Evolutionary conservation across 176 grass and related monocot genomes (phyloP), one percentile per base, ranked within the genome.

Genomic region (Phyllostachys edulis): DNA sequence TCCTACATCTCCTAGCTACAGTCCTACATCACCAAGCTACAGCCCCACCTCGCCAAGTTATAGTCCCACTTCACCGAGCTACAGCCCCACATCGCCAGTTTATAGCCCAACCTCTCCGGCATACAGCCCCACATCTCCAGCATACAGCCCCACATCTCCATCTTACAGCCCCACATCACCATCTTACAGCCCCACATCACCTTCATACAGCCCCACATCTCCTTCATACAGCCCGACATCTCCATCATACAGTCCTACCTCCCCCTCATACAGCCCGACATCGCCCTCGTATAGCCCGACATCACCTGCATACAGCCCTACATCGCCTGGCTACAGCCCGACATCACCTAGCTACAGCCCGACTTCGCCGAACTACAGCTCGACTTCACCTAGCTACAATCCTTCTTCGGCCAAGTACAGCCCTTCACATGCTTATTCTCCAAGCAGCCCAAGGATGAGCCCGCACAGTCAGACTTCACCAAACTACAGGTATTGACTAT

Each of bases 341-440:
- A 94, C 94, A 0, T 94, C 92, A 1, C 95, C 90, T 0, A 84
- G 88, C 69, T 97, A 94, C 63, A 94, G 81, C 56, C 90, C 94
- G 0, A 90, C 94, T 4, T 94, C 89, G 0, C 91, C 90, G n/a
- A 89, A 71, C 26, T 95, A 95, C 62, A 92, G 88, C 36, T 92
- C 92, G 9, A 89, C 92, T 41, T 97, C 95, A 16, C 86, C 96
- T 3, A 94, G 91, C 59, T 98, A 98, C 84, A 93, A 88, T 79
- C 96, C 96, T 80, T 91, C 96, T 9, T 86, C 88, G 18, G 83
- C 83, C 38, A 82, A 90, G 38, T 90, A 90, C 64, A 90, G 88
- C 10, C 83, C 88, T 71, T 88, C 89, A 4, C 95, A 90, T 8
- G 89, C 95, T 16, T 98, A 98, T 56, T 95, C 92, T 73, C 96